Percentiles rank a stretch among this genome's conserved stretches.
Evolutionary conservation across 2,329 filamentous ascomycete species (phyloP).

Genomic region (Ascochyta fabae): DNA sequence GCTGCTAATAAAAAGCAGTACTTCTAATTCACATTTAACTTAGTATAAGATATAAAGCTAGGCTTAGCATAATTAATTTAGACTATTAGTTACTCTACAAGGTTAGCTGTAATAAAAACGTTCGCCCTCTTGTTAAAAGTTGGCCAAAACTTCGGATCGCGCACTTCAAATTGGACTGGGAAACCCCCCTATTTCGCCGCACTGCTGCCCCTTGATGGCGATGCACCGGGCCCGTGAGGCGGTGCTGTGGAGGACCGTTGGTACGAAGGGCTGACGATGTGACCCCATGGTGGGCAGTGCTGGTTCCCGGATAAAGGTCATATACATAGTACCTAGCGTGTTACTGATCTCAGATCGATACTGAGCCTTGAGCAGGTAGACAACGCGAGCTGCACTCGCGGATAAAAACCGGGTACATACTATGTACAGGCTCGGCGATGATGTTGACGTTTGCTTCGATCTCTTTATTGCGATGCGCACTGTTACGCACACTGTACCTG

Average conservation of each 20-base stretch:
- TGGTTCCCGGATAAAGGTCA: slow-evolving; percentile 2
- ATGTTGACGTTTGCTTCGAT: slow-evolving; percentile 11
- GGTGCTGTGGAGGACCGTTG: slow-evolving; percentile 21
- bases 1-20: too few species aligned
- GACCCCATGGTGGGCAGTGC: not conserved
- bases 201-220: slow-evolving; percentile 21
- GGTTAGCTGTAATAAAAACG: too few species aligned
- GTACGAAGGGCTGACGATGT: slow-evolving; percentile 8
- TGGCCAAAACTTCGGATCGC: too few species aligned
- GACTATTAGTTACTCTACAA: too few species aligned
- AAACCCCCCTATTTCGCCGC: too few species aligned
- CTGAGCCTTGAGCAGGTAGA: not conserved
- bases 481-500: slow-evolving; percentile 14
- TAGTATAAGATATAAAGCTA: too few species aligned
- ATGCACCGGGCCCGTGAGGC: slow-evolving; percentile 24
- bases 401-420: too few species aligned
- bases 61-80: too few species aligned
- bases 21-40: too few species aligned
- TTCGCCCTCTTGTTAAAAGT: too few species aligned
- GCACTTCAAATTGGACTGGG: too few species aligned
- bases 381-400: not conserved
- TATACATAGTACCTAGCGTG: too few species aligned
- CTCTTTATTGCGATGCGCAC: slow-evolving; percentile 29
- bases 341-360: not conserved
- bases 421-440: slow-evolving; percentile 5